Evolutionary conservation across 1,284 basidiomycete genomes (phyloP), one percentile per base, ranked within the genome.

Genomic region (Fistulinella staudtii): DNA sequence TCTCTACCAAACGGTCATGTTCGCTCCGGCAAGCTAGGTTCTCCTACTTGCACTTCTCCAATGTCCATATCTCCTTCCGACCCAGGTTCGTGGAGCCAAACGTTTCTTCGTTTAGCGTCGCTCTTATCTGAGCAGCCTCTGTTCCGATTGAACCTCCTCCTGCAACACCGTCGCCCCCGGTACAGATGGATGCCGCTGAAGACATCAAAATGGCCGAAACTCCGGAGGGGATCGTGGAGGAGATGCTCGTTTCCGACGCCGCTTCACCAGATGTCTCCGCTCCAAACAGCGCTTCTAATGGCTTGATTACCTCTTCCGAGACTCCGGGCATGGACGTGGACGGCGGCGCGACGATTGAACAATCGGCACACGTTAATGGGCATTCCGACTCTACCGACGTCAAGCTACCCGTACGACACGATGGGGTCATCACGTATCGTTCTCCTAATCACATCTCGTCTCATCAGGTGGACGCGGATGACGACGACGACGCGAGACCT

Each of bases 1-100:
- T 43, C 52, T 48, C 74, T 80, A 53, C 74, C 75, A 52, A 83
- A 85, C 68, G 79, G 77, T 54, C 79, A 83, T 71, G 79, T 71
- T 52, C 76, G 76, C 41, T 72, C 76, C 58, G 79, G 82, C 38
- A 53, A 67, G 21, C 62, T 65, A 54, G 64, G 62, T 47, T 43
- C 64, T 30, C 66, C 71, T 36, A 33, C 55, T 23, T 20, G 39
- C 13, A 47, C 47, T 11, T 52, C 51, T 42, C 64, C 66, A 59
- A 64, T 63, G 64, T 77, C 79, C 34, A 64, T 67, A 25, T 66
- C 69, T 45, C 68, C 74, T 1, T 54, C 67, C 21, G 74, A 81
- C 62, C 67, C 75, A 62, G 68, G 82, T 84, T 62, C 60, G 73
- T 65, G 41, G 34, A 20, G 52, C 45, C 47, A 24, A 28, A 42